Percentiles rank a stretch among this genome's conserved stretches.
These are phyloP conservation scores for Exophiala spinifera DNA, from an alignment of 2,329 filamentous ascomycete species.

Conservation along the genomic window DNA sequence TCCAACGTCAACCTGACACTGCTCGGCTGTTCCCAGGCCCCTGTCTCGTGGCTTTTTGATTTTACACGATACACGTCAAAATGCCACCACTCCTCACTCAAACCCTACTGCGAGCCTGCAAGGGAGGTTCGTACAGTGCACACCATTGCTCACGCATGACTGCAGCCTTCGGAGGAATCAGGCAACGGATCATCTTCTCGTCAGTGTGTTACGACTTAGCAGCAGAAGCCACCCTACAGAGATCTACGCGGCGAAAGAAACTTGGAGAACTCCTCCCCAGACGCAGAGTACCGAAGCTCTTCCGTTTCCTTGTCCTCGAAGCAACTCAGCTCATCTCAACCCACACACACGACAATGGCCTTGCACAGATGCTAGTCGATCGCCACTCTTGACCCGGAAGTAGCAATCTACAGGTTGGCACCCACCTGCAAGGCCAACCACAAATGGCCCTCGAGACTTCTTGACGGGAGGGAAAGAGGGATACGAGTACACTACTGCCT, in stretches of 20 bases:
- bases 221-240: not conserved
- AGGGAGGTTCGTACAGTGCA: not conserved
- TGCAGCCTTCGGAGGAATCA: too few relatives aligned
- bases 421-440: not conserved
- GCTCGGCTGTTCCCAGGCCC: not conserved
- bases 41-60: not conserved
- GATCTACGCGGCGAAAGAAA: not conserved
- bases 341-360: too few relatives aligned
- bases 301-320: too few relatives aligned
- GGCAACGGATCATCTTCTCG: not conserved
- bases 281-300: too few relatives aligned
- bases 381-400: too few relatives aligned
- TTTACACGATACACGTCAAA: constrained; percentile 2
- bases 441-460: not conserved
- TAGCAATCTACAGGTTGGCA: too few relatives aligned
- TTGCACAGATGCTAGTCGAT: too few relatives aligned
- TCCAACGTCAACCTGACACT: constrained; percentile 6
- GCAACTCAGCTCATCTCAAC: too few relatives aligned
- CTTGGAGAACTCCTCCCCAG: not conserved
- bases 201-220: not conserved
- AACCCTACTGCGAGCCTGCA: too few relatives aligned
- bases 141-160: not conserved
- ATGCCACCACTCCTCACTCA: not conserved
- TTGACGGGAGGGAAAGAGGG: not conserved
- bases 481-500: not conserved